Conservation (phyloP, 2,329 filamentous ascomycete genomes). For the Cylindrodendrum hubeiense region DNA sequence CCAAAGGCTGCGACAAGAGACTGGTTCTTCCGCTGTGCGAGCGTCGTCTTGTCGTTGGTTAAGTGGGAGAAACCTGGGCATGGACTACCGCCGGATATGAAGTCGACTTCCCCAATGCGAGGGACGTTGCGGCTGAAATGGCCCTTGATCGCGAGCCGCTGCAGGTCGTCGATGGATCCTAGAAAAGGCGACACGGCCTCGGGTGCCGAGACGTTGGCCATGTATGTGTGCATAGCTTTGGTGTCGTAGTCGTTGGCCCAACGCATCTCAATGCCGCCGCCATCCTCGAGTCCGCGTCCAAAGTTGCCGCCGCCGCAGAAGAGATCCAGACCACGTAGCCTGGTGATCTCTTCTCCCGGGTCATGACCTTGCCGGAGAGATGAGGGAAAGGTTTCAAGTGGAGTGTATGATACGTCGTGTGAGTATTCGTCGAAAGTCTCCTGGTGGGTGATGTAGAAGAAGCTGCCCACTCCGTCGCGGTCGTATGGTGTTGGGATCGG, state of each 20-base stretch:
- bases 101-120: slow-evolving; percentile 71
- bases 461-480: slow-evolving; percentile 72
- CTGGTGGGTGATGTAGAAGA: slow-evolving; percentile 71
- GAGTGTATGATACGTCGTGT: slow-evolving; percentile 41
- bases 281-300: slow-evolving; percentile 81
- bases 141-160: slow-evolving; percentile 67
- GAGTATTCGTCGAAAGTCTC: slow-evolving; percentile 15
- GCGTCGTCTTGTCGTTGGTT: slow-evolving; percentile 69
- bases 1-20: slow-evolving; percentile 83
- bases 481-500: slow-evolving; percentile 73
- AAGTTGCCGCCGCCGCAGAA: slow-evolving; percentile 86
- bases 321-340: slow-evolving; percentile 74
- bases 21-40: slow-evolving; percentile 74
- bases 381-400: slow-evolving; percentile 51
- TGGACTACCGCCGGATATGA: slow-evolving; percentile 80
- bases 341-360: slow-evolving; percentile 50
- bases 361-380: slow-evolving; percentile 68
- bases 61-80: slow-evolving; percentile 81
- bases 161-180: slow-evolving; percentile 79
- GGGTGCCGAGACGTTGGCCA: slow-evolving; percentile 69
- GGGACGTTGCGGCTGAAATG: slow-evolving; percentile 63
- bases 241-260: slow-evolving; percentile 77
- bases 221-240: slow-evolving; percentile 78
- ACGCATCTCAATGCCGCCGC: slow-evolving; percentile 72
- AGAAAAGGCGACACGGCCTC: slow-evolving; percentile 67